These are phyloP conservation scores for Zygosaccharomyces pseudorouxii DNA, from an alignment of 805 yeast species.

Conservation along the genomic window DNA sequence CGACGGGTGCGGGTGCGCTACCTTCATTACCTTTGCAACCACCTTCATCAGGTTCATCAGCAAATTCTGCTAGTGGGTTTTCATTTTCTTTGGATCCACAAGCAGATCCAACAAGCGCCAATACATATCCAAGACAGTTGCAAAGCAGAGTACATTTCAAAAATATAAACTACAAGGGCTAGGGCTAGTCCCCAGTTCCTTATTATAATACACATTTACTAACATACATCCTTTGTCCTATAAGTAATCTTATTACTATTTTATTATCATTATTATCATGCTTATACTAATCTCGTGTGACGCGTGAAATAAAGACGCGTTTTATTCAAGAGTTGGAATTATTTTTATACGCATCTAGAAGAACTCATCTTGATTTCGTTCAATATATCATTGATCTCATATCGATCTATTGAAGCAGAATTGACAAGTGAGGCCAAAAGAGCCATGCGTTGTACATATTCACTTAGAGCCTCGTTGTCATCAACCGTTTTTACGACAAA, in stretches of 20 bases:
- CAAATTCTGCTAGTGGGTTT: conserved; percentile 16
- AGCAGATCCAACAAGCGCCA: conserved; percentile 11
- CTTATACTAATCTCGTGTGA: neutral
- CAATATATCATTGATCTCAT: too few relatives aligned
- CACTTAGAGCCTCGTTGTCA: conserved; percentile 16
- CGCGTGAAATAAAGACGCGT: neutral
- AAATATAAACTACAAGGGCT: conserved; percentile 24
- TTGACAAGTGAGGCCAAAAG: neutral
- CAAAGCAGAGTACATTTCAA: conserved; percentile 24
- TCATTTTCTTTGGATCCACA: conserved; percentile 21
- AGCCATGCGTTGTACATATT: conserved; percentile 9
- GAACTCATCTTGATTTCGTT: neutral
- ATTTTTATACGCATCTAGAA: neutral
- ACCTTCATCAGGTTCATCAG: conserved; percentile 12
- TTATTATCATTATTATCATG: neutral
- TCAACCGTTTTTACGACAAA: conserved; percentile 11
- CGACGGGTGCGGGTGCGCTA: conserved; percentile 6
- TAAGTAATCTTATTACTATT: neutral
- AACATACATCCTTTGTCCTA: neutral
- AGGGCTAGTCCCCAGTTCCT: neutral
- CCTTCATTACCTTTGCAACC: conserved; percentile 10
- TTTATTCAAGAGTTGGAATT: neutral
- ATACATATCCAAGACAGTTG: conserved; percentile 10
- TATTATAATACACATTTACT: neutral
- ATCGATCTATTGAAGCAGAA: neutral